phyloP scores from a whole-genome alignment of 129 eudicot genomes.

The Pseudognaphalium luteoalbum region DNA sequence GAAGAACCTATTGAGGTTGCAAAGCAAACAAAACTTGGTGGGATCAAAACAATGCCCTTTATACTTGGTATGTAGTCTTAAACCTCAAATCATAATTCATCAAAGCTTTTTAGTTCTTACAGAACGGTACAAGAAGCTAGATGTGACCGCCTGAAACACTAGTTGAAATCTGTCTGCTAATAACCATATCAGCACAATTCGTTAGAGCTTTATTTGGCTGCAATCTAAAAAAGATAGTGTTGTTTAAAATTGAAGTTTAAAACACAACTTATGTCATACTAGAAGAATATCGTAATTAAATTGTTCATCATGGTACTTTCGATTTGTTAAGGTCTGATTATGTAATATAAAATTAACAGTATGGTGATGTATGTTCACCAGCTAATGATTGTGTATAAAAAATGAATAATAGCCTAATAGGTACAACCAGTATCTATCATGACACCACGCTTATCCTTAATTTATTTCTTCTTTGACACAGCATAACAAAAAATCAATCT shows the following conservation, averaged over 20 bases:
- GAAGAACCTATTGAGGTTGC: conserved; percentile 9
- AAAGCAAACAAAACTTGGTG: conserved; percentile 43
- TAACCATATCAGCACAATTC: no score
- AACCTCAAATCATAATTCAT: background rate
- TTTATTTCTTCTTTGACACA: background rate
- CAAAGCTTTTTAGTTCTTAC: background rate
- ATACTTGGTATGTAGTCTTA: conserved; percentile 32
- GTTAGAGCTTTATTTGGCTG: no score
- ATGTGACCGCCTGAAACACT: background rate
- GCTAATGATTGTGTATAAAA: background rate
- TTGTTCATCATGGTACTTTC: background rate
- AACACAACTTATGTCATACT: background rate
- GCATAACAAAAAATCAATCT: background rate
- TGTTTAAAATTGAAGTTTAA: no score
- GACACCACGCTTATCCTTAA: background rate
- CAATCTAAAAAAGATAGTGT: no score
- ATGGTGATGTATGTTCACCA: background rate
- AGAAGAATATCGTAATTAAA: background rate
- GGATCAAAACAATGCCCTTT: conserved; percentile 41
- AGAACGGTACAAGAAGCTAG: background rate
- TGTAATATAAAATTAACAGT: background rate
- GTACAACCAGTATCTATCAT: background rate
- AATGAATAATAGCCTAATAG: no score
- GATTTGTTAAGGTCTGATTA: background rate
- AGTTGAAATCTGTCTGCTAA: no score